Base-by-base conservation (phyloP, 495 filamentous ascomycete genomes). In the Penicillium goetzii region DNA sequence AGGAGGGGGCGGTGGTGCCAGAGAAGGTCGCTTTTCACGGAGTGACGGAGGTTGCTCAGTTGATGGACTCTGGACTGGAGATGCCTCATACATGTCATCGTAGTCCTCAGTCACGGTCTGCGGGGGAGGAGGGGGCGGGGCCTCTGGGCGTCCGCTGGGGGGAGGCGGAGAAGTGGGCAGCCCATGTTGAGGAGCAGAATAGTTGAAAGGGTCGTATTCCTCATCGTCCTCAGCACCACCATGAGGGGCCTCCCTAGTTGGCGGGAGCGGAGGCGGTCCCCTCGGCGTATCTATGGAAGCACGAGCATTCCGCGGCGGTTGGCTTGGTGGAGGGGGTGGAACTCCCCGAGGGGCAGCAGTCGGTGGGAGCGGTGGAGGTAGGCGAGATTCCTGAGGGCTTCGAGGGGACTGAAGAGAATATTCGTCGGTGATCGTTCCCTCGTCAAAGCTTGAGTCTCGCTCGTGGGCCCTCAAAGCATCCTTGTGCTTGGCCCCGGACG, bases 381-480 rank as follows among this genome's bases (percentile, higher is more conserved):
- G 78, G 34, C 81, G 80, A 52, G 71, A 66, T 33, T 73, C 76
- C 28, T 83, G 82, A 34, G 86, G 81, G 65, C 76, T 77, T 56
- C 73, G 69, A 21, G 81, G 78, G 17, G 80, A 81, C 25, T 83
- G 80, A 60, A 81, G 62, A 41, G 84, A 78, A 54, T 74, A 66
- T 51, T 86, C 84, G 58, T 87, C 85, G 36, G 80, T 81, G 34
- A 75, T 80, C 8, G 73, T 80, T 55, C 77, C 84, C 43, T 86
- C 86, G 63, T 88, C 86, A 63, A 89, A 74, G 75, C 90, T 94
- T 25, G 89, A 86, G 41, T 93, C 92, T 49, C 88, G 85, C 33
- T 85, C 87, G 76, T 97, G 92, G 21, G 91, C 73, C 68, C 92
- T 96, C 59, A 98, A 74, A 4, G 95, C 94, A 78, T 97, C 95